phyloP scores from a whole-genome alignment of 164 flowering plant genomes.

The Vitis labrusca region DNA sequence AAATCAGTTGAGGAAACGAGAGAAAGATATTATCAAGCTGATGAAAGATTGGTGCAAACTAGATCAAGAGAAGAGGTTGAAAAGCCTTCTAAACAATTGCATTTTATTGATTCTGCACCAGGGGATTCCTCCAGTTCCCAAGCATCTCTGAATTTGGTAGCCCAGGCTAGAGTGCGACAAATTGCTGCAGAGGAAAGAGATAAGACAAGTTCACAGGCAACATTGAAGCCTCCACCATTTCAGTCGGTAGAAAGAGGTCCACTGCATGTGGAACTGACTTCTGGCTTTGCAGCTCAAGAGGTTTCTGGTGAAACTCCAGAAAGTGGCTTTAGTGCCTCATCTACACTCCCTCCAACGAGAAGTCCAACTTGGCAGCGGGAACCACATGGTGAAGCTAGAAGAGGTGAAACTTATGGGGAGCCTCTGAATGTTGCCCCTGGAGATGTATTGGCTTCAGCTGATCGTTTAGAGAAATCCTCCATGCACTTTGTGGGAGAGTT shows the following conservation, averaged over 20 bases:
- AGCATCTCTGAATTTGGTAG: constrained; percentile 21
- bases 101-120: constrained; percentile 18
- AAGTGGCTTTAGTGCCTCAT: constrained; percentile 19
- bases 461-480: constrained; percentile 52
- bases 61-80: constrained; percentile 22
- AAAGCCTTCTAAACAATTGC: constrained; percentile 14
- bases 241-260: constrained; percentile 33
- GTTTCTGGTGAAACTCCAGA: constrained; percentile 26
- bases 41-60: constrained; percentile 19
- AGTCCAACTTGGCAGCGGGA: constrained; percentile 18
- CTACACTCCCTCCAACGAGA: constrained; percentile 17
- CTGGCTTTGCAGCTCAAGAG: constrained; percentile 21
- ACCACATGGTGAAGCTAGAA: constrained; percentile 19
- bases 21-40: constrained; percentile 13
- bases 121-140: constrained; percentile 30
- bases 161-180: constrained; percentile 22
- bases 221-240: constrained; percentile 42
- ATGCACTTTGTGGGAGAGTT: constrained; percentile 60
- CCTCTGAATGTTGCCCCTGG: constrained; percentile 31
- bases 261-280: constrained; percentile 10
- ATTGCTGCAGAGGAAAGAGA: constrained; percentile 10
- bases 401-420: constrained; percentile 23
- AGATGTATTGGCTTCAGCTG: constrained; percentile 62
- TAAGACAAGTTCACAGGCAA: constrained; percentile 28
- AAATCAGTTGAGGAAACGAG: constrained; percentile 18